A percentile compares a stretch with the other conserved stretches of the same genome.
Conservation (phyloP, 306 rosid species). For the Senna tora region DNA sequence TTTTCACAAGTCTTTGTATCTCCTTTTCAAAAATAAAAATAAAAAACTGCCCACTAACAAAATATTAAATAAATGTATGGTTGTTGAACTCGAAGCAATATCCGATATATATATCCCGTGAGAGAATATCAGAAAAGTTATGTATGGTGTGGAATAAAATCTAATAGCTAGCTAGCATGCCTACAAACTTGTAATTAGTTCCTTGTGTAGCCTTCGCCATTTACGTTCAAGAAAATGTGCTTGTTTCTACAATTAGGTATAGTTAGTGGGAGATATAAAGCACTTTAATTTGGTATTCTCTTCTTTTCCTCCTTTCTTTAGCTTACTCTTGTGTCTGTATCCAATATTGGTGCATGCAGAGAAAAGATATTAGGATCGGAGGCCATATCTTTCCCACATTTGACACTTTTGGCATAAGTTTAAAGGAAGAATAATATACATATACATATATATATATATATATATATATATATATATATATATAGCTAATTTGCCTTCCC, state of each 20-base stretch:
- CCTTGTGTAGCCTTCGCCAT: background rate
- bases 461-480: too few relatives aligned
- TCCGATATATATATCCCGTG: too few relatives aligned
- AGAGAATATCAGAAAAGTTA: too few relatives aligned
- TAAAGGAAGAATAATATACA: background rate
- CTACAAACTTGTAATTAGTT: too few relatives aligned
- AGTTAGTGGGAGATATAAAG: constrained; percentile 8
- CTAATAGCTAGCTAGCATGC: too few relatives aligned
- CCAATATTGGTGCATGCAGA: background rate
- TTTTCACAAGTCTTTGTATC: too few relatives aligned
- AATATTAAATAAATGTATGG: too few relatives aligned
- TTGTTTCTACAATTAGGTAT: background rate
- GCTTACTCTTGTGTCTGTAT: background rate
- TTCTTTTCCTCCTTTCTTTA: background rate
- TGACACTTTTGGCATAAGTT: background rate
- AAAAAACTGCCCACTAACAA: too few relatives aligned
- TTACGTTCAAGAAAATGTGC: background rate
- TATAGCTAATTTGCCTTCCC: background rate
- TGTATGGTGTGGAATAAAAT: too few relatives aligned
- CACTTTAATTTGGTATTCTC: background rate
- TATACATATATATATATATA: too few relatives aligned
- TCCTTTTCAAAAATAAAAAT: too few relatives aligned
- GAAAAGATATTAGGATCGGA: background rate
- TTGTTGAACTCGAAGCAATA: too few relatives aligned
- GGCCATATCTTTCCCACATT: background rate